Base-by-base conservation (phyloP, 2,329 filamentous ascomycete genomes). In the Bretziella fagacearum region DNA sequence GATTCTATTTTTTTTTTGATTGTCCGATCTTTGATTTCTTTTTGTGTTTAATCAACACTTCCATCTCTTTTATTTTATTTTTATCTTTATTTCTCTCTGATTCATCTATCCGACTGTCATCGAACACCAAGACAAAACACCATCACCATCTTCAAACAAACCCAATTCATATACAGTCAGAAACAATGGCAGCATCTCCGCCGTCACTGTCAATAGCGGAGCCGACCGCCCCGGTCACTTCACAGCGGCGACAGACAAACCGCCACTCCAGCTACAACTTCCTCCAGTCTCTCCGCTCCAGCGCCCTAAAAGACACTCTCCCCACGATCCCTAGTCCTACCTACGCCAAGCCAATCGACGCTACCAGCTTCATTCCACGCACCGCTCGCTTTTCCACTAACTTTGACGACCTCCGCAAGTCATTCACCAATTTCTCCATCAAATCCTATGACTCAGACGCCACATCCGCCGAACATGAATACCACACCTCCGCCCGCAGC, bases 371-470 rank as follows among this genome's bases (percentile, higher is more conserved):
- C 17, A 40, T 45, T 18, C 45, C 49, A 23, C 49, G 49, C 26
- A 47, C 49, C 8, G 25, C 45, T 15, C 49, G 49, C 13, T 47
- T 51, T 20, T 51, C 49, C 5, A 42, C 23, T 6, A 51, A 46
- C n/a, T 40, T 52, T 18, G 52, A 53, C 20, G 51, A 53, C 23
- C 41, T 53, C 36, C 48, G 52, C 46, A 44, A 51, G 30, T 53
- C 52, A 11, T 51, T 53, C 35, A 46, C 48, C 20, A 46, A 43
- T 15, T 51, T 51, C 26, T 51, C 49, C n/a, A 51, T 51, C 26
- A 29, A 27, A 15, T 51, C 49, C 3, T 50, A 33, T n/a, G 48
- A 50, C 32, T 50, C 48, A 6, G 48, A 50, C 22, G 43, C 49
- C 5, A 32, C 37, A 6, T 29, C 35, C 23, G 18, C 30, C 8